A percentile compares a stretch with the other conserved stretches of the same genome.
Conservation (phyloP, 2,329 filamentous ascomycete genomes). For the Fusarium robinianum region DNA sequence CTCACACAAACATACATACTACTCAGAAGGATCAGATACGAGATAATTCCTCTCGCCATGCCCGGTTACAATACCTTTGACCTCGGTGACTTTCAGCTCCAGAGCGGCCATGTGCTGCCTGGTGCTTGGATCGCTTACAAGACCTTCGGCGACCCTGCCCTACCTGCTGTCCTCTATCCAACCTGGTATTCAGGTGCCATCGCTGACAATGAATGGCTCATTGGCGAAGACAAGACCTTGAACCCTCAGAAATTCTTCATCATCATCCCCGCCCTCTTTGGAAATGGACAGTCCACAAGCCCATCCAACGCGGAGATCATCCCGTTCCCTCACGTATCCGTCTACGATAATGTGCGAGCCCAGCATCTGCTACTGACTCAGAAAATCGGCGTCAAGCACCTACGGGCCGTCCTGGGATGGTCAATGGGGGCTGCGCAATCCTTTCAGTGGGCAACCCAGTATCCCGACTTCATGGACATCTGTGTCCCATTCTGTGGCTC, state of each 20-base stretch:
- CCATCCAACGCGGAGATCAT: slow-evolving; percentile 52
- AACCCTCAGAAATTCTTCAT: slow-evolving; percentile 59
- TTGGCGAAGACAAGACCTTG: slow-evolving; percentile 67
- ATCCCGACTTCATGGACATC: slow-evolving; percentile 52
- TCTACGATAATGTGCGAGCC: slow-evolving; percentile 57
- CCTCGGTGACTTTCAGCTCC: slow-evolving; percentile 69
- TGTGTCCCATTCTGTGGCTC: slow-evolving; percentile 56
- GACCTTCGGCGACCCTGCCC: slow-evolving; percentile 67
- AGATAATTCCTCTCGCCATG: too few relatives aligned
- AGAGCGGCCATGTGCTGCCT: slow-evolving; percentile 64
- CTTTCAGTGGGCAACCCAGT: slow-evolving; percentile 56
- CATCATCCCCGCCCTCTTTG: slow-evolving; percentile 56
- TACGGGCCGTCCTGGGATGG: slow-evolving; percentile 57
- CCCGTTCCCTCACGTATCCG: slow-evolving; percentile 50
- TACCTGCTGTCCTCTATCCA: slow-evolving; percentile 74
- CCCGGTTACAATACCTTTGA: slow-evolving; percentile 45
- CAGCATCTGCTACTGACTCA: slow-evolving; percentile 51
- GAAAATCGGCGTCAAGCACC: slow-evolving; percentile 47
- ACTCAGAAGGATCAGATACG: too few relatives aligned
- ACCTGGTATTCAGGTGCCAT: slow-evolving; percentile 71
- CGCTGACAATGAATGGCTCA: slow-evolving; percentile 74
- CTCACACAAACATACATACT: too few relatives aligned
- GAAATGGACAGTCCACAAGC: slow-evolving; percentile 58
- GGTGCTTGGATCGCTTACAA: slow-evolving; percentile 76
- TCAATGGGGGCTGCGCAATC: slow-evolving; percentile 61